A percentile compares a stretch with the other conserved stretches of the same genome.
Evolutionary conservation across 2,329 filamentous ascomycete species (phyloP).

Genomic region (Colletotrichum acutatum): DNA sequence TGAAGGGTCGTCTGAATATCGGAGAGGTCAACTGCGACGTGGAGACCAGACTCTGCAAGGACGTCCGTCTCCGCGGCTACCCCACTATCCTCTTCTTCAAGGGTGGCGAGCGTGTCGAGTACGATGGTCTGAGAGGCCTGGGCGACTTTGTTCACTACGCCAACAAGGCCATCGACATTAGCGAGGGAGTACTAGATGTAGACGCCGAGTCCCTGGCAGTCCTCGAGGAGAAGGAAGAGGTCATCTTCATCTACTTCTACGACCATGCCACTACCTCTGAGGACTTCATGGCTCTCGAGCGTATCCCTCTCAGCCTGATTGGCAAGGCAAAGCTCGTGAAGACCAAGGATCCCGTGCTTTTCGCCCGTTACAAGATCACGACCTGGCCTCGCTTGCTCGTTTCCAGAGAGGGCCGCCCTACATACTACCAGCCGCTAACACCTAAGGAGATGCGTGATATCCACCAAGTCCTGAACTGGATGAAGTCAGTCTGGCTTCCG

Average conservation of each 20-base stretch:
- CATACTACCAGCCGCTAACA: constrained; percentile 88
- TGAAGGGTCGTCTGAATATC: constrained; percentile 89
- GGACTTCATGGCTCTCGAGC: constrained; percentile 89
- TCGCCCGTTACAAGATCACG: constrained; percentile 90
- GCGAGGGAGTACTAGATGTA: constrained; percentile 82
- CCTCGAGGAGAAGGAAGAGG: constrained; percentile 92
- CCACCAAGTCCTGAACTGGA: constrained; percentile 83
- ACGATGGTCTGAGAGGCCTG: constrained; percentile 88
- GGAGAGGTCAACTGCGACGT: constrained; percentile 96
- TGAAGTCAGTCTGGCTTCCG: constrained; percentile 95
- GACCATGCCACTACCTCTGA: constrained; percentile 93
- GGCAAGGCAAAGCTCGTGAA: constrained; percentile 94
- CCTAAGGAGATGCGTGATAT: constrained; percentile 94
- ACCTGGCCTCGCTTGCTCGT: constrained; percentile 97
- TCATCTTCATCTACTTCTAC: constrained; percentile 98
- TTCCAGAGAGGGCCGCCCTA: constrained; percentile 87
- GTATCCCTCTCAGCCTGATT: constrained; percentile 86
- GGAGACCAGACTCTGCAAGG: constrained; percentile 90
- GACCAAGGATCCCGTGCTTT: constrained; percentile 81
- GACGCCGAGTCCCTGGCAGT: constrained; percentile 80
- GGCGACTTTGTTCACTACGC: constrained; percentile 91
- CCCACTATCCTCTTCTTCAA: constrained; percentile 95
- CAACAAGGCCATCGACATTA: constrained; percentile 84
- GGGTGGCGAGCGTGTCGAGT: constrained; percentile 91
- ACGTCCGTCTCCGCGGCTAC: constrained; percentile 81